Conservation (phyloP, 768 basidiomycete genomes). For the Xerocomellus amylosporus region DNA sequence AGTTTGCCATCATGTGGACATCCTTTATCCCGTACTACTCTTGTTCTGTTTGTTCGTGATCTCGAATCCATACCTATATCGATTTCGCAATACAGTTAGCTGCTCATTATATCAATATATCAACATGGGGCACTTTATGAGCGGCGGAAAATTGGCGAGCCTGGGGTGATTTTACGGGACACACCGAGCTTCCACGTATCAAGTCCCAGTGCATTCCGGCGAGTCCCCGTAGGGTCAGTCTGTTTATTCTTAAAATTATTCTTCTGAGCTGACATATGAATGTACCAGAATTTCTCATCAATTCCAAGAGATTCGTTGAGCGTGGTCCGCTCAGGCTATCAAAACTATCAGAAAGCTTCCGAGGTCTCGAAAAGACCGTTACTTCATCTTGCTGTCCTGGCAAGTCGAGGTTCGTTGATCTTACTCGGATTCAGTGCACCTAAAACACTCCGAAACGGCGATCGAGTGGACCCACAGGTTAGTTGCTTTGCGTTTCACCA, state of each 20-base stretch:
- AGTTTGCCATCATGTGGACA: too few species aligned
- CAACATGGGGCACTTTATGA: neutral
- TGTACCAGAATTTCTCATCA: neutral
- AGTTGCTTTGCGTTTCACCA: too few species aligned
- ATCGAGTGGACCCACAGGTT: neutral
- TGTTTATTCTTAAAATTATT: neutral
- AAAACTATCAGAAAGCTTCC: too few species aligned
- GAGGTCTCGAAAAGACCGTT: neutral
- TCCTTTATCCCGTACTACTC: neutral
- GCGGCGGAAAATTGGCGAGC: neutral
- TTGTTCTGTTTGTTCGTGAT: neutral
- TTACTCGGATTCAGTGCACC: too few species aligned
- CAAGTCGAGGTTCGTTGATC: too few species aligned
- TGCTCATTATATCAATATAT: too few species aligned
- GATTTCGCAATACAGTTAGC: neutral
- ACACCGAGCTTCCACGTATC: too few species aligned
- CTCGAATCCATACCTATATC: neutral
- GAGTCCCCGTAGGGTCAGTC: neutral
- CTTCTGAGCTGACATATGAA: too few species aligned
- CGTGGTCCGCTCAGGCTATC: too few species aligned
- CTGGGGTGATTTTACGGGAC: neutral
- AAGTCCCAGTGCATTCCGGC: too few species aligned
- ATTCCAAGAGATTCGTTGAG: too few species aligned
- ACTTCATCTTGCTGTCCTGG: too few species aligned
- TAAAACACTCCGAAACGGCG: neutral